Percentiles rank a stretch among this genome's conserved stretches.
phyloP scores from a whole-genome alignment of 495 filamentous ascomycete genomes.

The Tetracladium marchalianum region DNA sequence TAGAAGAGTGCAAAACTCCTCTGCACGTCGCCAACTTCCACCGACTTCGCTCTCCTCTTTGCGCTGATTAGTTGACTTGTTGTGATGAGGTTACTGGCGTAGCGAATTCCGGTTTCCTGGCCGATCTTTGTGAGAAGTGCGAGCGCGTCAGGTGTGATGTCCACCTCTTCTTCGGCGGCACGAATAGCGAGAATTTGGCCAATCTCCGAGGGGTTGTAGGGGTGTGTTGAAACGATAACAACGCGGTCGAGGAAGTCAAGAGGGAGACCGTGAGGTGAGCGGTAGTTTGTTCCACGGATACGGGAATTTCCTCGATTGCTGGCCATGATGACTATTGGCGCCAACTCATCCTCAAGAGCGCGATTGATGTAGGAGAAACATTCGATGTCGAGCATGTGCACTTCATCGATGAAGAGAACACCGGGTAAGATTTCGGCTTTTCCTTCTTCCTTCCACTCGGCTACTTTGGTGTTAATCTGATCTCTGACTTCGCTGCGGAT shows the following conservation, averaged over 20 bases:
- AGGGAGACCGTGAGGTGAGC: slow-evolving; percentile 83
- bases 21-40: slow-evolving; percentile 81
- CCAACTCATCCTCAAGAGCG: slow-evolving; percentile 84
- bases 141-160: slow-evolving; percentile 77
- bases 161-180: slow-evolving; percentile 92
- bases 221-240: slow-evolving; percentile 89
- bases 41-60: slow-evolving; percentile 71
- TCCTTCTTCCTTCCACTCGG: slow-evolving; percentile 97
- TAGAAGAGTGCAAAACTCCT: slow-evolving; percentile 90
- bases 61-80: slow-evolving; percentile 71
- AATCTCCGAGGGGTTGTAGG: slow-evolving; percentile 80
- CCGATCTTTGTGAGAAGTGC: slow-evolving; percentile 92
- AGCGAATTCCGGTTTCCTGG: slow-evolving; percentile 82
- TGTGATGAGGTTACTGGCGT: slow-evolving; percentile 92
- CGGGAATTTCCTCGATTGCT: slow-evolving; percentile 89
- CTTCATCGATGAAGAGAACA: slow-evolving; percentile 97
- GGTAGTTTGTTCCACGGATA: slow-evolving; percentile 88
- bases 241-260: slow-evolving; percentile 95
- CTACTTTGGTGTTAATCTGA: slow-evolving; percentile 97
- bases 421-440: slow-evolving; percentile 97
- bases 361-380: slow-evolving; percentile 99
- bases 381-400: slow-evolving; percentile 99
- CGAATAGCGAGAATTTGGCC: slow-evolving; percentile 82
- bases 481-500: slow-evolving; percentile 94
- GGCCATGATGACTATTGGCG: slow-evolving; percentile 99